Conservation (phyloP, 768 basidiomycete species). For the Crucibulum laeve region DNA sequence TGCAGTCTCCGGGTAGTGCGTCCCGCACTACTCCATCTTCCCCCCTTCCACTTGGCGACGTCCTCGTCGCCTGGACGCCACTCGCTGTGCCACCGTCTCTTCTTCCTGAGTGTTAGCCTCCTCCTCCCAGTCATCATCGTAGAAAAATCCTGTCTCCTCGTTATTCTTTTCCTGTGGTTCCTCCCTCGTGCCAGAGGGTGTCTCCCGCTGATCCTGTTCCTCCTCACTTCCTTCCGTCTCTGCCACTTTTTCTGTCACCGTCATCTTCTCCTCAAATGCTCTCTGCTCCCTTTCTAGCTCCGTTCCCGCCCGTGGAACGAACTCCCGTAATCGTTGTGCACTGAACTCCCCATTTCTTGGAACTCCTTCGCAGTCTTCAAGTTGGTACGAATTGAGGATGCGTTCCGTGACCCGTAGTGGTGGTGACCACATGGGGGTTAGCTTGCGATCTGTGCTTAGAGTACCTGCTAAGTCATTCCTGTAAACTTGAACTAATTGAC, state of each 20-base stretch:
- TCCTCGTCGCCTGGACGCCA: neutral
- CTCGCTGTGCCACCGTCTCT: conserved; percentile 12
- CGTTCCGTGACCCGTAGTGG: conserved; percentile 12
- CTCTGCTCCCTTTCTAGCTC: conserved; percentile 9
- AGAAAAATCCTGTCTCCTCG: neutral
- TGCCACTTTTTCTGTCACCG: neutral
- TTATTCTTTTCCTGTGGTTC: neutral
- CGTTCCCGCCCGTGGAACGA: conserved; percentile 15
- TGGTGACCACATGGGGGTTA: conserved; percentile 21
- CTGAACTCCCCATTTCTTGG: conserved; percentile 8
- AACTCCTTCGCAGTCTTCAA: conserved; percentile 13
- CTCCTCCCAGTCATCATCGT: neutral
- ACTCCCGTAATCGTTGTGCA: conserved; percentile 11
- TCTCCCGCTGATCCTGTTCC: neutral
- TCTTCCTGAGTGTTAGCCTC: neutral
- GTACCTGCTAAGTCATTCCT: conserved; percentile 16
- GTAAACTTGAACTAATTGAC: conserved; percentile 25
- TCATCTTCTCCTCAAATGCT: neutral
- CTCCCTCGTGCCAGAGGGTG: neutral
- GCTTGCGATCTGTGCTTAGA: conserved; percentile 16
- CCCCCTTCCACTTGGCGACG: neutral
- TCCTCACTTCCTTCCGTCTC: neutral
- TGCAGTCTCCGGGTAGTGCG: neutral
- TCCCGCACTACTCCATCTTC: neutral
- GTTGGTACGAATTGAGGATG: conserved; percentile 14